Base-by-base conservation (phyloP, 257 asterid species). In the Haberlea rhodopensis region DNA sequence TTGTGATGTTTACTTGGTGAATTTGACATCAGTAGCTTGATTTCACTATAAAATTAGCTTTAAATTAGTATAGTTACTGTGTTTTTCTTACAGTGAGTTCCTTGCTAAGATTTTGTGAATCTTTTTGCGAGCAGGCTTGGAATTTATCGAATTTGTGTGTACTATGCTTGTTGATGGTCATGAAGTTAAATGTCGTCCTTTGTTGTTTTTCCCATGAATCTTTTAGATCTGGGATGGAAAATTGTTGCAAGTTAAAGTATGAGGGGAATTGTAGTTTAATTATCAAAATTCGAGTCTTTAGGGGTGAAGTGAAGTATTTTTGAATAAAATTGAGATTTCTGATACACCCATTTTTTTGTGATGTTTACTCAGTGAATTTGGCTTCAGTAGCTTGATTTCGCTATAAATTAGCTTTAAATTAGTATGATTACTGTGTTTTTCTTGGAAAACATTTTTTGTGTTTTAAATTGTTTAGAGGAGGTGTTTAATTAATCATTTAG, bases 171-270 rank as follows among this genome's bases (percentile, higher is more conserved):
- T 9, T 67, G 51, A 43, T 43, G 51, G 51, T 15, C 16, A 43
- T 43, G 19, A 43, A 13, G 20, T 13, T 43, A 43, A 43, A 43
- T 43, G 15, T 40, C n/a, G 48, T 40, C 0, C 2, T 43, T 1
- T 11, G 46, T 40, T 10, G 25, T 11, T 27, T 27, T 48, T 37
- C 10, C 21, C 24, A 28, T 16, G 61, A 56, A 64, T 57, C 68
- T 28, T 29, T 34, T 49, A 68, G 76, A 67, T 77, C 80, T 69
- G 65, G 32, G 43, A 63, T 31, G 73, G 66, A 70, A 53, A 22
- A 64, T 59, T 57, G 68, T 40, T 67, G 66, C 66, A 71, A 56
- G 53, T 53, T 64, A 63, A 8, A 43, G 20, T 13, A 24, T 57
- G 37, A 37, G 59, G 65, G 56, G 54, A 16, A 19, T 69, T 57